Percentiles rank a stretch among this genome's conserved stretches.
phyloP scores from a whole-genome alignment of 169 alveolate genomes.

The Plasmodium coatneyi region DNA sequence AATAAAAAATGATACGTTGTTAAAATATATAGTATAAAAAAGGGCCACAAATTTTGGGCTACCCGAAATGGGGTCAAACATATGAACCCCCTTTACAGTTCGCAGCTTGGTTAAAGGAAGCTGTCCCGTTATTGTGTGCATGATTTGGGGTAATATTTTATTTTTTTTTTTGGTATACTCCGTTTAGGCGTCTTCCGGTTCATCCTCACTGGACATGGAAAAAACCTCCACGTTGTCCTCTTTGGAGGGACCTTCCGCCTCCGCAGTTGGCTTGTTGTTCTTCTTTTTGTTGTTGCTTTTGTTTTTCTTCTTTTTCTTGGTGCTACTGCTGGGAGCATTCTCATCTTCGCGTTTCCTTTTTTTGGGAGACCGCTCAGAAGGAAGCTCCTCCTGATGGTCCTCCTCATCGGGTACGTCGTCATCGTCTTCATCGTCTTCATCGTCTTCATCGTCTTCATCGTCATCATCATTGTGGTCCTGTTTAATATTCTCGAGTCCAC shows the following conservation, averaged over 20 bases:
- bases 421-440: not conserved
- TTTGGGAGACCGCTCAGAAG: not conserved
- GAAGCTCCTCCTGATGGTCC: not conserved
- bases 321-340: not conserved
- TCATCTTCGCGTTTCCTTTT: not conserved
- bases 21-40: too few relatives aligned
- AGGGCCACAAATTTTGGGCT: not conserved
- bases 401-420: not conserved
- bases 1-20: not conserved
- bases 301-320: not conserved
- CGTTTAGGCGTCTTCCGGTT: not conserved
- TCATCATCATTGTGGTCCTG: not conserved
- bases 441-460: not conserved
- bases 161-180: not conserved
- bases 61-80: not conserved
- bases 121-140: not conserved
- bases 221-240: constrained; percentile 35
- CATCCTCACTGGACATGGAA: constrained; percentile 65
- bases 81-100: not conserved
- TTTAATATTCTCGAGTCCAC: constrained; percentile 42
- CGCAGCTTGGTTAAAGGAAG: not conserved
- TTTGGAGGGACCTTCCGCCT: not conserved
- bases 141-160: not conserved
- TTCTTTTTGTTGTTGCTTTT: not conserved
- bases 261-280: not conserved